Evolutionary conservation across 2,329 filamentous ascomycete species (phyloP).

Genomic region (Penicillium crustosum): DNA sequence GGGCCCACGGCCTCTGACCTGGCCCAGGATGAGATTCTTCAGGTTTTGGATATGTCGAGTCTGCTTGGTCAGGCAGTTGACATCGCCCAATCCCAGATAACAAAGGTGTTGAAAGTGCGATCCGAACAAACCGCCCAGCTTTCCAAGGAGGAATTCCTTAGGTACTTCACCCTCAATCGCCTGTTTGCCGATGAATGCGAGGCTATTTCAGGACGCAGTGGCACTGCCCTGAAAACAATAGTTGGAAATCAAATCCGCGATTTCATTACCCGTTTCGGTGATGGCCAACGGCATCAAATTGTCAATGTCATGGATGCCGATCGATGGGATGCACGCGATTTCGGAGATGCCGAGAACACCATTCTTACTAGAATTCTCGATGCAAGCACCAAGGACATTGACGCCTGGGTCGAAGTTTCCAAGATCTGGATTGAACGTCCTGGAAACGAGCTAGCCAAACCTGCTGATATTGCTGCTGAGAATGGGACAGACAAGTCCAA

Average conservation of each 20-base stretch:
- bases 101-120: constrained; percentile 63
- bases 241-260: constrained; percentile 64
- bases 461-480: constrained; percentile 37
- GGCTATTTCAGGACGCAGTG: constrained; percentile 62
- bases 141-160: constrained; percentile 57
- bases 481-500: constrained; percentile 59
- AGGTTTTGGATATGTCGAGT: constrained; percentile 65
- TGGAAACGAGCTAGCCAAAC: constrained; percentile 20
- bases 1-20: constrained; percentile 30
- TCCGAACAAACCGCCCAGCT: constrained; percentile 60
- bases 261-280: constrained; percentile 59
- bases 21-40: constrained; percentile 60
- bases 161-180: constrained; percentile 63
- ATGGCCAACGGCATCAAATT: constrained; percentile 57
- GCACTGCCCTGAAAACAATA: constrained; percentile 59
- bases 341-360: constrained; percentile 53
- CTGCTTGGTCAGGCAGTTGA: constrained; percentile 66
- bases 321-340: constrained; percentile 65
- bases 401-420: constrained; percentile 53
- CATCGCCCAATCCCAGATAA: constrained; percentile 63
- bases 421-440: constrained; percentile 51
- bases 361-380: constrained; percentile 57
- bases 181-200: constrained; percentile 68
- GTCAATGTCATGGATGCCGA: constrained; percentile 61
- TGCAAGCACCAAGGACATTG: constrained; percentile 59